These are phyloP conservation scores for Phytophthora brassicae DNA, from an alignment of 352 stramenopile genomes.

Conservation along the genomic window DNA sequence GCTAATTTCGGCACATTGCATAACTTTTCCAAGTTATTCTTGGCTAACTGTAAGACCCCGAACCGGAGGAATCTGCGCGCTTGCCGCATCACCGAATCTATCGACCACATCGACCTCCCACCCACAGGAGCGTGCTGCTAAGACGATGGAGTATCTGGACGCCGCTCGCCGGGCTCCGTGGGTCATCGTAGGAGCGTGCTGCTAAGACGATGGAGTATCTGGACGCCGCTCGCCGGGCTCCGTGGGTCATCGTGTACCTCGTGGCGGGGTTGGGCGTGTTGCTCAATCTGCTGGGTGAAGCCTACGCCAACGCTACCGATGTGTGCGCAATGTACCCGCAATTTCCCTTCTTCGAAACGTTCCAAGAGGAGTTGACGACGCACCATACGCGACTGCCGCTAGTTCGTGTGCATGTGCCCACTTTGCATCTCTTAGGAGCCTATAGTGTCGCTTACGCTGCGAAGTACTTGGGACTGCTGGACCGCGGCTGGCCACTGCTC, in stretches of 20 bases:
- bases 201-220: slow-evolving; percentile 20
- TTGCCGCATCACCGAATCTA: too few relatives aligned
- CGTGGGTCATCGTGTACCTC: slow-evolving; percentile 51
- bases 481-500: slow-evolving; percentile 48
- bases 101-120: too few relatives aligned
- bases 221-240: slow-evolving; percentile 23
- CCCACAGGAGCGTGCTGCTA: neutral
- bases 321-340: slow-evolving; percentile 68
- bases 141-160: slow-evolving; percentile 23
- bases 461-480: slow-evolving; percentile 40
- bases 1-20: too few relatives aligned
- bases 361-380: slow-evolving; percentile 56
- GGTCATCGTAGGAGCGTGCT: slow-evolving; percentile 22
- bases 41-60: too few relatives aligned
- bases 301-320: slow-evolving; percentile 38
- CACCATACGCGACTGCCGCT: slow-evolving; percentile 61
- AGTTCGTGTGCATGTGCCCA: slow-evolving; percentile 40
- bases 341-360: slow-evolving; percentile 60
- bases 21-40: too few relatives aligned
- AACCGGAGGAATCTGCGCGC: too few relatives aligned
- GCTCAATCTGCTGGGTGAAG: slow-evolving; percentile 48
- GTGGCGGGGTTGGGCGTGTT: slow-evolving; percentile 40
- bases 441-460: slow-evolving; percentile 36
- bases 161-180: slow-evolving; percentile 31
- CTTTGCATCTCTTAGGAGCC: slow-evolving; percentile 42